phyloP scores from a whole-genome alignment of 257 asterid species.

The Penstemon eatonii region DNA sequence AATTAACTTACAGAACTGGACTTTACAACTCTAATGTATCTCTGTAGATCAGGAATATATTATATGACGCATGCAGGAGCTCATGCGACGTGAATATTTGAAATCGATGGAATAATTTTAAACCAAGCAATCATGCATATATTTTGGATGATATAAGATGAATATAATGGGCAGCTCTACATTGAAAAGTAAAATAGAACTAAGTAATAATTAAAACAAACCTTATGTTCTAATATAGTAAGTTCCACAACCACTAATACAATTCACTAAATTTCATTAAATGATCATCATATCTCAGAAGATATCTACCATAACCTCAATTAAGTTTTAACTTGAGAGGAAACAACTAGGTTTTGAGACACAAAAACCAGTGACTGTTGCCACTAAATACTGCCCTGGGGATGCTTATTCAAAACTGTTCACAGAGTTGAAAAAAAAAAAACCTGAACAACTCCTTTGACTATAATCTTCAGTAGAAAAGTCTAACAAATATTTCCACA shows the following conservation, averaged over 20 bases:
- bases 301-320: neutral
- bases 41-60: too few relatives aligned
- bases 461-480: conserved; percentile 20
- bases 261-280: neutral
- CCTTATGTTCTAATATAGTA: neutral
- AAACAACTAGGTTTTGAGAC: neutral
- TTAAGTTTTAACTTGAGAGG: neutral
- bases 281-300: neutral
- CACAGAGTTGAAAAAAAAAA: conserved; percentile 13
- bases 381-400: neutral
- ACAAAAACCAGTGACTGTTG: neutral
- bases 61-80: too few relatives aligned
- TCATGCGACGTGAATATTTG: too few relatives aligned
- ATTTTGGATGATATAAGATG: too few relatives aligned
- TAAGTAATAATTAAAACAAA: neutral
- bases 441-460: conserved; percentile 9
- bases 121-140: too few relatives aligned
- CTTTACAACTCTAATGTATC: too few relatives aligned
- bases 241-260: neutral
- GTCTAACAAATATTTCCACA: neutral
- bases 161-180: neutral
- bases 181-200: neutral
- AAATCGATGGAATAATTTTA: too few relatives aligned
- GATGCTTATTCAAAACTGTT: neutral
- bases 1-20: too few relatives aligned